Evolutionary conservation across 202 grass and related monocot genomes (phyloP).

Genomic region (Cymbopogon flexuosus): DNA sequence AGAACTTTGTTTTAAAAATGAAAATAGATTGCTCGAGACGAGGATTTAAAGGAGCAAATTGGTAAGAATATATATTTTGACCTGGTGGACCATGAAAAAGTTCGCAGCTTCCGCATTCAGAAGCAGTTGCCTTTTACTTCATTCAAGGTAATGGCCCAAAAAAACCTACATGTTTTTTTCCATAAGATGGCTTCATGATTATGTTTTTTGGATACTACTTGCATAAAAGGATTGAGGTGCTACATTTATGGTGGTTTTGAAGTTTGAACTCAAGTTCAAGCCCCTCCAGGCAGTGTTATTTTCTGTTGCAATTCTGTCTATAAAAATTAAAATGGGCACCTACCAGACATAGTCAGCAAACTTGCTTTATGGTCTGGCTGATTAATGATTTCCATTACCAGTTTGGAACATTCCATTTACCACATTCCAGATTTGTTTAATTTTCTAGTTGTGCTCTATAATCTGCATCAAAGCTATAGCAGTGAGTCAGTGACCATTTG

Average conservation of each 20-base stretch:
- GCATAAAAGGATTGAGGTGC: not conserved
- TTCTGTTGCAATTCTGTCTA: not conserved
- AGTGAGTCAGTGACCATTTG: not conserved
- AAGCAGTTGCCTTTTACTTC: constrained; percentile 81
- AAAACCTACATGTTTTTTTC: not conserved
- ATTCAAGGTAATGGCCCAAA: constrained; percentile 67
- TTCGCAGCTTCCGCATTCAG: constrained; percentile 87
- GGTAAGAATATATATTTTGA: constrained; percentile 95
- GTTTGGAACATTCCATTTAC: not conserved
- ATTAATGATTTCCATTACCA: not conserved
- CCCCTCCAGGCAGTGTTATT: not conserved
- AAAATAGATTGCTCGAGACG: constrained; percentile 71
- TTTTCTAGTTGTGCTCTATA: not conserved
- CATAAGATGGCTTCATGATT: not conserved
- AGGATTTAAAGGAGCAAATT: constrained; percentile 73
- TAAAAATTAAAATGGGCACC: not conserved
- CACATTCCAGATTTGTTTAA: not conserved
- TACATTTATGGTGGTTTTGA: constrained; percentile 6
- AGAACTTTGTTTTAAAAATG: constrained; percentile 29
- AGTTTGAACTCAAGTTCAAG: constrained; percentile 13
- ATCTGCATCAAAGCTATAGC: not conserved
- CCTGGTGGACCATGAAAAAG: constrained; percentile 95
- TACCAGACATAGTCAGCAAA: not conserved
- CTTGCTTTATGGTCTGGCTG: not conserved
- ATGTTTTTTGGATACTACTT: not conserved